These are phyloP conservation scores for Pyricularia sp. DNA, from an alignment of 2,329 filamentous ascomycete genomes.

Conservation along the genomic window DNA sequence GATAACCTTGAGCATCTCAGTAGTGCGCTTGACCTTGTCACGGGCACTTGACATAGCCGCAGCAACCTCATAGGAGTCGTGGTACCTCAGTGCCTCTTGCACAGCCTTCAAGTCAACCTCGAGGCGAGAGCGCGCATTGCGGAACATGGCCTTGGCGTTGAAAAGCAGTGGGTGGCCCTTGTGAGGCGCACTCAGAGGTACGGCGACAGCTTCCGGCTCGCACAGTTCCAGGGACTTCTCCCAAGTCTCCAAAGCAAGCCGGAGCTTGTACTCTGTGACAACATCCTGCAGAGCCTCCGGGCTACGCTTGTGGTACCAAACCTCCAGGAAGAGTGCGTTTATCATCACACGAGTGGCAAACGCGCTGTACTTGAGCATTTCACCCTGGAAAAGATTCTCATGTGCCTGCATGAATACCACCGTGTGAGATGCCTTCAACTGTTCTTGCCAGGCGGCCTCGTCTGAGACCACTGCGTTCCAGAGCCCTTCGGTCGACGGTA, in stretches of 20 bases:
- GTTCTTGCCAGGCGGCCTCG: constrained; percentile 76
- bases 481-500: constrained; percentile 86
- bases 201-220: constrained; percentile 80
- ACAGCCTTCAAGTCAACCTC: constrained; percentile 94
- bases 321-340: constrained; percentile 94
- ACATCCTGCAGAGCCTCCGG: constrained; percentile 96
- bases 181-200: constrained; percentile 87
- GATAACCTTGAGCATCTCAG: constrained; percentile 98
- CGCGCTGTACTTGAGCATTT: constrained; percentile 83
- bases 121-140: constrained; percentile 83
- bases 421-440: constrained; percentile 58
- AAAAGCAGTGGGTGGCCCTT: constrained; percentile 95
- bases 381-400: constrained; percentile 90
- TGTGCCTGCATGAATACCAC: constrained; percentile 91
- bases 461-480: constrained; percentile 82
- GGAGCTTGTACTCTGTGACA: constrained; percentile 95
- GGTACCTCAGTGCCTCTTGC: constrained; percentile 92
- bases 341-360: constrained; percentile 98
- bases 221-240: constrained; percentile 91
- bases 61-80: constrained; percentile 94
- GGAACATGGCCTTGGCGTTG: constrained; percentile 95
- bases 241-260: constrained; percentile 95
- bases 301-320: constrained; percentile 98
- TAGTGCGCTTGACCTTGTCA: constrained; percentile 87
- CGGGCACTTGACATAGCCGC: constrained; percentile 92